A percentile compares a stretch with the other conserved stretches of the same genome.
Evolutionary conservation across 2,329 filamentous ascomycete species (phyloP).

Genomic region (Alternaria metachromatica): DNA sequence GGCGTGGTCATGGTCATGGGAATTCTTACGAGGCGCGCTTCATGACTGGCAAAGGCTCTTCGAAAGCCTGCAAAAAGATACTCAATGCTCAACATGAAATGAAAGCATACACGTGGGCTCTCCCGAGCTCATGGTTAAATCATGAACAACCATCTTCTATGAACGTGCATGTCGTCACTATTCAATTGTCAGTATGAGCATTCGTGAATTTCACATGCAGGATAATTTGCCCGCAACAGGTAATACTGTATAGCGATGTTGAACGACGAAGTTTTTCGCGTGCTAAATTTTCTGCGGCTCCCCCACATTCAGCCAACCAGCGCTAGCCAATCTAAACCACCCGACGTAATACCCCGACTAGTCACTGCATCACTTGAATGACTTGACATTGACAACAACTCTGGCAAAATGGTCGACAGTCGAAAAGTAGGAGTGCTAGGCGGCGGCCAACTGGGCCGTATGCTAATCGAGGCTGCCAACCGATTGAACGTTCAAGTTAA

Average conservation of each 20-base stretch:
- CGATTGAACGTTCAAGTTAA: constrained; percentile 78
- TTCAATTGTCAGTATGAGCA: neutral
- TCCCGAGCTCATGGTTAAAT: constrained; percentile 42
- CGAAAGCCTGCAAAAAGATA: constrained; percentile 47
- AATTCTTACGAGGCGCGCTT: constrained; percentile 46
- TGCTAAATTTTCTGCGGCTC: constrained; percentile 32
- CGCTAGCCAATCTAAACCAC: constrained; percentile 16
- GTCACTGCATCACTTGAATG: constrained; percentile 23
- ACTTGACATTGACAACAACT: constrained; percentile 9
- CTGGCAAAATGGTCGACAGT: constrained; percentile 35
- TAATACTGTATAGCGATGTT: neutral
- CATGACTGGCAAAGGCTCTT: constrained; percentile 44
- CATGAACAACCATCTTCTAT: constrained; percentile 29
- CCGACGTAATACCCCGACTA: constrained; percentile 24
- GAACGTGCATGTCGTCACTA: neutral
- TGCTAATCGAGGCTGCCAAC: constrained; percentile 90
- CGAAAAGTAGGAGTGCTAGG: constrained; percentile 47
- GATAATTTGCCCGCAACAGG: constrained; percentile 5
- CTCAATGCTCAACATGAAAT: constrained; percentile 45
- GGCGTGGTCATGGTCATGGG: constrained; percentile 47
- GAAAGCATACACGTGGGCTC: constrained; percentile 41
- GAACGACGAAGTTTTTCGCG: constrained; percentile 14
- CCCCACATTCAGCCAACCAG: constrained; percentile 31
- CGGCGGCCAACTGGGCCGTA: constrained; percentile 75
- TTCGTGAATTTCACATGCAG: neutral